phyloP scores from a whole-genome alignment of 352 stramenopile genomes.

The Globisporangium parvum region DNA sequence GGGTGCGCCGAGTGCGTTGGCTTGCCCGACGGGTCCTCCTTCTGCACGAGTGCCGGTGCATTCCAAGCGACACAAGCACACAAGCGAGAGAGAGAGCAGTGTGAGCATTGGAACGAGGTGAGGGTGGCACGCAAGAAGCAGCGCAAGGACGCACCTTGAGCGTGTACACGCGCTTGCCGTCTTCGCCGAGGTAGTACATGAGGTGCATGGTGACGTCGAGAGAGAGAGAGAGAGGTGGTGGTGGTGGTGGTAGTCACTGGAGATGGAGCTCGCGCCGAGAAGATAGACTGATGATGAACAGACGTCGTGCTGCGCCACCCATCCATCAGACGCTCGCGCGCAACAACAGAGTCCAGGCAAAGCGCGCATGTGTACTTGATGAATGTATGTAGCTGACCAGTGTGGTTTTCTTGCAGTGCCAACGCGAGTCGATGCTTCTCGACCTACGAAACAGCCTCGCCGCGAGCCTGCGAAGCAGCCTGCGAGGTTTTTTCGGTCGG shows the following conservation, averaged over 20 bases:
- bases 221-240: too few species aligned
- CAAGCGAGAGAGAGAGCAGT: neutral
- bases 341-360: too few species aligned
- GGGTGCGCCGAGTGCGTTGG: constrained; percentile 96
- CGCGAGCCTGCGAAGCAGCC: too few species aligned
- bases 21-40: constrained; percentile 90
- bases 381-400: too few species aligned
- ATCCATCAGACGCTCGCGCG: too few species aligned
- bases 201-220: constrained; percentile 91
- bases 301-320: too few species aligned
- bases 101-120: neutral
- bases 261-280: too few species aligned
- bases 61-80: neutral
- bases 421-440: too few species aligned
- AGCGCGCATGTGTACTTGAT: too few species aligned
- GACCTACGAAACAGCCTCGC: neutral
- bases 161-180: constrained; percentile 98
- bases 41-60: constrained; percentile 45
- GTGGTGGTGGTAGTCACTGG: neutral
- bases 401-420: too few species aligned
- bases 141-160: constrained; percentile 87
- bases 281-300: too few species aligned
- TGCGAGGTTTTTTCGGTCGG: neutral
- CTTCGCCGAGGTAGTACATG: constrained; percentile 97
- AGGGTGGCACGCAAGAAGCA: too few species aligned